These are phyloP conservation scores for Venturia carpophila DNA, from an alignment of 2,329 filamentous ascomycete genomes.

Conservation along the genomic window DNA sequence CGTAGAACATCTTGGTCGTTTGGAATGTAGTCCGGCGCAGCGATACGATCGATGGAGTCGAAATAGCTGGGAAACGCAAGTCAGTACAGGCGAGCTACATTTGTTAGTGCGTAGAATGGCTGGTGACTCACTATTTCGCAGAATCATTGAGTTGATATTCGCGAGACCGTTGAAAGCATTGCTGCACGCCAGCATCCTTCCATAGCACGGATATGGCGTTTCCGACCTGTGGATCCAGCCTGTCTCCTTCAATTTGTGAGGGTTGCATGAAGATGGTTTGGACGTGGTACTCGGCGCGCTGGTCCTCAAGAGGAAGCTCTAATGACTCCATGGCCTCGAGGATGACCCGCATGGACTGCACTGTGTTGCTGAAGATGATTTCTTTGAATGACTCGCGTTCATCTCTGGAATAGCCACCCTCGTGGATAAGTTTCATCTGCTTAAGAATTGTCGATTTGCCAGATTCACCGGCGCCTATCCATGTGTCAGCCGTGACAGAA, in stretches of 20 bases:
- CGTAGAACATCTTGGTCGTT: constrained; percentile 92
- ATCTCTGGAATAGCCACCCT: constrained; percentile 96
- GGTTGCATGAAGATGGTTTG: constrained; percentile 99
- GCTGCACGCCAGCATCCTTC: constrained; percentile 87
- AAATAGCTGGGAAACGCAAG: constrained; percentile 61
- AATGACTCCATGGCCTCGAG: constrained; percentile 62
- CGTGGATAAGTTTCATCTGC: constrained; percentile 99
- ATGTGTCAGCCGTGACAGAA: neutral
- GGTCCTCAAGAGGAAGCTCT: constrained; percentile 78
- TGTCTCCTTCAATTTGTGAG: constrained; percentile 91
- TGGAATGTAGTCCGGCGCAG: constrained; percentile 78
- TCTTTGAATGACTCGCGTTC: constrained; percentile 63
- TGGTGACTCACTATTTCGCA: constrained; percentile 70
- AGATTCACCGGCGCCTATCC: constrained; percentile 89
- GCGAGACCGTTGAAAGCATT: constrained; percentile 90
- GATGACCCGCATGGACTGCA: constrained; percentile 63
- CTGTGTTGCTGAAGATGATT: constrained; percentile 65
- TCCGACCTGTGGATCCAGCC: constrained; percentile 87
- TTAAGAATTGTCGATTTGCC: constrained; percentile 92
- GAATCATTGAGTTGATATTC: constrained; percentile 97
- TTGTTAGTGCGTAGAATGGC: neutral
- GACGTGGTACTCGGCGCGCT: constrained; percentile 91
- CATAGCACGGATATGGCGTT: constrained; percentile 86
- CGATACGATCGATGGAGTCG: constrained; percentile 86
- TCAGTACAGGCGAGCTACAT: constrained; percentile 9